Base-by-base conservation (phyloP, 78 protist genomes). In the Diacronema lutheri region DNA sequence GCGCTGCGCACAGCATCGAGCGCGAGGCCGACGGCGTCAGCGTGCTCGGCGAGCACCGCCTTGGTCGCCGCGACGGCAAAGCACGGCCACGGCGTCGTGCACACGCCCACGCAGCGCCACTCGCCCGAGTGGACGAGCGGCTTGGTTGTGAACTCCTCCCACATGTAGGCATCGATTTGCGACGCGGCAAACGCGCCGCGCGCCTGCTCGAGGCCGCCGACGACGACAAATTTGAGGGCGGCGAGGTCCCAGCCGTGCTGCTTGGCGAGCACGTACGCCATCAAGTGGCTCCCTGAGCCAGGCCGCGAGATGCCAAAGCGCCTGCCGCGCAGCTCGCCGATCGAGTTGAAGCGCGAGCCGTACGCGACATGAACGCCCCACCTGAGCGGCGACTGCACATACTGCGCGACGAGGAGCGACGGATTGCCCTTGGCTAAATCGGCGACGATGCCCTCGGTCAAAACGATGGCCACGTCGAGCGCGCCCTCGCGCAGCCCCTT, bases 371-470 rank as follows among this genome's bases (percentile, higher is more conserved):
- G 76, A 4, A 68, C 35, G 37, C 79, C 79, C 79, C 79, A 71
- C 11, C 29, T 23, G 33, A 71, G 79, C 35, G 79, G 79, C 58
- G 79, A 71, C n/a, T 19, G 5, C 16, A 71, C 79, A 16, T 71
- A 71, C 23, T 56, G 41, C n/a, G 55, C 79, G 7, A 71, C 14
- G 23, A 71, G 79, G 19, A 13, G 33, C 23, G 55, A 7, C 13
- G 31, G 55, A 35, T 26, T 71, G 20, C 79, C 58, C 58, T 14
- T 4, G 58, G 41, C 50, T 3, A 71, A 25, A 58, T 71, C 79
- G 55, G 79, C 57, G 38, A 71, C 79, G 14, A 71, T 16, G 79
- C 79, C 79, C 57, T 71, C 79, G 16, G 79, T 71, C 7, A 71
- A 58, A 12, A 26, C 20, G 57, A 71, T 25, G 23, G 79, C 79